Conservation (phyloP, 352 stramenopile genomes). For the Saprolegnia parasitica region DNA sequence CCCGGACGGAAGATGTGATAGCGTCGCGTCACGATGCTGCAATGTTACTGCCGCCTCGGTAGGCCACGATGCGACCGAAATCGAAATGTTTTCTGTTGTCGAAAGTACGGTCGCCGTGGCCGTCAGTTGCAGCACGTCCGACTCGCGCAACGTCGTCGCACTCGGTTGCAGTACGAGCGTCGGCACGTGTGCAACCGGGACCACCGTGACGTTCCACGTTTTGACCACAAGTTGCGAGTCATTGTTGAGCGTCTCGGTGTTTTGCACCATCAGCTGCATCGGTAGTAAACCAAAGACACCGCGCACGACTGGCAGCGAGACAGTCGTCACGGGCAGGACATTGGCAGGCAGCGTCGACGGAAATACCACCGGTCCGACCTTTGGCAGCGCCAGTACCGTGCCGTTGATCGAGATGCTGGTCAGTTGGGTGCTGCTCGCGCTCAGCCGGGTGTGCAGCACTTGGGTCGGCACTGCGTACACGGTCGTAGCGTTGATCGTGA, state of each 20-base stretch:
- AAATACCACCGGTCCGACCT: neutral
- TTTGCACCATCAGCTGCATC: neutral
- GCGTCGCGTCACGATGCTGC: too few species aligned
- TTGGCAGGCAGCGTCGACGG: neutral
- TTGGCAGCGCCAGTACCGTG: neutral
- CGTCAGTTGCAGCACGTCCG: neutral
- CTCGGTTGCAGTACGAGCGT: neutral
- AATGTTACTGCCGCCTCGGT: neutral
- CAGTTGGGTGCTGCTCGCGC: neutral
- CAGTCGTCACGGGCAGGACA: neutral
- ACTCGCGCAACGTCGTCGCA: neutral
- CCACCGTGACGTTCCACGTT: slow-evolving; percentile 12
- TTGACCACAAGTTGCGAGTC: neutral
- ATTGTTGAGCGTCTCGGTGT: neutral
- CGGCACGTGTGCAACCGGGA: neutral
- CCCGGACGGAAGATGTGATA: neutral
- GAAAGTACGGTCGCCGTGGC: neutral
- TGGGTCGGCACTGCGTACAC: neutral
- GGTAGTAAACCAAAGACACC: neutral
- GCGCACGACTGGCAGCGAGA: neutral
- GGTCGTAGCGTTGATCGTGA: neutral
- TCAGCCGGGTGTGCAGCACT: neutral
- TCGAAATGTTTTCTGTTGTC: neutral
- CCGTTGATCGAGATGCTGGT: neutral
- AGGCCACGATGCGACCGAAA: neutral